Base-by-base conservation (phyloP, 129 eudicot species). In the Cynara cardunculus region DNA sequence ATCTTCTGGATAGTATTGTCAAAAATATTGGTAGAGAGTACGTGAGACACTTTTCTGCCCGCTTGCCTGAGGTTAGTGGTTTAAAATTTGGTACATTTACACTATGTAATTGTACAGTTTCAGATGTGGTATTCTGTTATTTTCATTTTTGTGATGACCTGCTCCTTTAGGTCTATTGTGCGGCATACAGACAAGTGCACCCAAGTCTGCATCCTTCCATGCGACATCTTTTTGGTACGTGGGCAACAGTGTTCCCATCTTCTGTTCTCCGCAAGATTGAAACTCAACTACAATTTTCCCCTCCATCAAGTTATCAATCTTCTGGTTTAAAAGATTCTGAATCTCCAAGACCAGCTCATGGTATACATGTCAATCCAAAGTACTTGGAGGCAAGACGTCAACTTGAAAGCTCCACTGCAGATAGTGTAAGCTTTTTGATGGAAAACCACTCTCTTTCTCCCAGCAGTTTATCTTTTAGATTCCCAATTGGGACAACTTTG, bases 301-400 rank as follows among this genome's bases (percentile, higher is more conserved):
- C 97, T 24, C 27, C 92, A 28, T 41, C 69, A 49, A 82, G 80
- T 79, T 83, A 77, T 75, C 94, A 82, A 71, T 78, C 96, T 72
- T 90, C 96, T 37, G 84, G 80, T 71, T 67, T 84, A 80, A 77
- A 83, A 78, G 91, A 91, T 87, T 89, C 98, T 65, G 97, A 92
- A 78, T 96, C 99, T 39, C 97, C 98, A 22, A 90, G 94, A 71
- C 98, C 95, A 64, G 83, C 91, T 84, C 99, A 94, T 90, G 99
- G 99, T 78, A 96, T 96, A 84, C 99, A 96, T 85, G 94, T 96
- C 78, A 96, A 96, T 81, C 97, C 97, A 32, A 90, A 96, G 82
- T 96, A 90, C 69, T 84, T 96, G 91, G 99, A 89, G 86, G 93
- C 93, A 86, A 85, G 94, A 71, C 89, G 89, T 26, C 92, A 89